phyloP scores from a whole-genome alignment of 495 filamentous ascomycete genomes.

The Glarea lozoyensis region DNA sequence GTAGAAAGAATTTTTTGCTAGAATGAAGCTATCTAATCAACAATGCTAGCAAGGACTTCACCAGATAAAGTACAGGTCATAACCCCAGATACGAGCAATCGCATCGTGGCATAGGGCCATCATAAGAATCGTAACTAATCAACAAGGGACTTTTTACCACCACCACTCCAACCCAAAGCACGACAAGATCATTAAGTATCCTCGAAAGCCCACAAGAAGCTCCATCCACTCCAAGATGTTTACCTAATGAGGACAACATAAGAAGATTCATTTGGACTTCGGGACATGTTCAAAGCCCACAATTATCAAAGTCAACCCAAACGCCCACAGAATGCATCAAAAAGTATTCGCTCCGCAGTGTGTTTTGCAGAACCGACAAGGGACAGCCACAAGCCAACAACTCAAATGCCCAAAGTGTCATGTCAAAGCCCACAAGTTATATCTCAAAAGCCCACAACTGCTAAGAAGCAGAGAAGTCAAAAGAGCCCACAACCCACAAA shows the following conservation, averaged over 20 bases:
- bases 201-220: conserved; percentile 24
- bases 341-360: conserved; percentile 12
- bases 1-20: no score
- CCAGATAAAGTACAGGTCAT: no score
- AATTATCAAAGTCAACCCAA: conserved; percentile 34
- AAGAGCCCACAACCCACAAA: conserved; percentile 26
- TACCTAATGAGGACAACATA: conserved; percentile 21
- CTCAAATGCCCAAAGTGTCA: conserved; percentile 6
- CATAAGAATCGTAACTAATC: no score
- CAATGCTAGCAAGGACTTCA: no score
- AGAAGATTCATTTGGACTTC: conserved; percentile 35
- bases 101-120: no score
- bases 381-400: conserved; percentile 18
- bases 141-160: conserved; percentile 19
- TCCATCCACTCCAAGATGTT: conserved; percentile 35
- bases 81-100: no score
- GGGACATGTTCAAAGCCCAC: conserved; percentile 38
- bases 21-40: no score
- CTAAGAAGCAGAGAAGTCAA: conserved; percentile 21
- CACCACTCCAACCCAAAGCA: conserved; percentile 1
- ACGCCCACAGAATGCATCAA: conserved; percentile 32
- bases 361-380: conserved; percentile 24
- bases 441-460: conserved; percentile 20
- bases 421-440: conserved; percentile 16
- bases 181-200: conserved; percentile 4